Conservation (phyloP, 176 grass and related monocot genomes). For the Musa schizocarpa region DNA sequence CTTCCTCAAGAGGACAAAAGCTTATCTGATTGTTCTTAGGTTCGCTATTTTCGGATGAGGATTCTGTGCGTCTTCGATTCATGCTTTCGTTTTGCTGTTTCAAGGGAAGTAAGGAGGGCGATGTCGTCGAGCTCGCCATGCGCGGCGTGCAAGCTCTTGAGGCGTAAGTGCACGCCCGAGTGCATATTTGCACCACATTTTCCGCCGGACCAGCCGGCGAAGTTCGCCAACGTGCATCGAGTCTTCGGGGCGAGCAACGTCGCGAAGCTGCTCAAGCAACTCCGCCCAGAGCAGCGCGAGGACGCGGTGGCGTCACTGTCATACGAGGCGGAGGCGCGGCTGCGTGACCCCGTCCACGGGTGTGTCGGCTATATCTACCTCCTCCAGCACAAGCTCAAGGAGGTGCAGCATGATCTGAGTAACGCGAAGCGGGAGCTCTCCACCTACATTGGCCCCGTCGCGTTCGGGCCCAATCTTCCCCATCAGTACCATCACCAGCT, state of each 20-base stretch:
- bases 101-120: background rate
- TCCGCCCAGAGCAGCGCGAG: slow-evolving; percentile 45
- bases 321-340: slow-evolving; percentile 66
- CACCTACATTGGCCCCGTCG: slow-evolving; percentile 42
- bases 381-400: slow-evolving; percentile 59
- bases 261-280: slow-evolving; percentile 64
- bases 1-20: background rate
- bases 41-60: background rate
- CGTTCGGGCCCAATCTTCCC: slow-evolving; percentile 30
- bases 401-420: slow-evolving; percentile 36
- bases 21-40: background rate
- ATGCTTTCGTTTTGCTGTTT: background rate
- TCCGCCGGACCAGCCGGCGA: slow-evolving; percentile 67
- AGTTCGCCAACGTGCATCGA: slow-evolving; percentile 74
- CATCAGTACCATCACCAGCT: background rate
- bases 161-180: slow-evolving; percentile 78
- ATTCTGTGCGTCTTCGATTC: background rate
- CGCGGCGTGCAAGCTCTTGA: slow-evolving; percentile 80
- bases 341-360: slow-evolving; percentile 73
- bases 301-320: slow-evolving; percentile 72
- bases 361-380: slow-evolving; percentile 67
- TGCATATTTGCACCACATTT: slow-evolving; percentile 87
- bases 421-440: slow-evolving; percentile 68
- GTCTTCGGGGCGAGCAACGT: slow-evolving; percentile 96
- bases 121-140: slow-evolving; percentile 77